Percentiles rank a stretch among this genome's conserved stretches.
Conservation (phyloP, 371 early-diverging fungal genomes). For the Capillidium heterosporum region DNA sequence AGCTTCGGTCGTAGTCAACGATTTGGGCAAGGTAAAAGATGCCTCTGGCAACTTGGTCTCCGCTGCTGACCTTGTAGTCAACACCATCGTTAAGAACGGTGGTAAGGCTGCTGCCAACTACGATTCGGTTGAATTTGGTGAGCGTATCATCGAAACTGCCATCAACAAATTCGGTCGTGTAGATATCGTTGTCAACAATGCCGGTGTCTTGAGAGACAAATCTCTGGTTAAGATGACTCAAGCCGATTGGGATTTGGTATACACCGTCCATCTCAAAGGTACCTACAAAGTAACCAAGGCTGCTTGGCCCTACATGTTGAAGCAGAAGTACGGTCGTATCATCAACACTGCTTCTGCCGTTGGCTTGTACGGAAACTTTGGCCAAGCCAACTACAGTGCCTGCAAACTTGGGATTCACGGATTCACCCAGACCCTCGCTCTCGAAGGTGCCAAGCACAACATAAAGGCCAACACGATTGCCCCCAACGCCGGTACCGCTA, state of each 20-base stretch:
- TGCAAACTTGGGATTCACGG: slow-evolving; percentile 87
- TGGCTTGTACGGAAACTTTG: slow-evolving; percentile 98
- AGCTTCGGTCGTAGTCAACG: slow-evolving; percentile 79
- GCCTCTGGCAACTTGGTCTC: slow-evolving; percentile 26
- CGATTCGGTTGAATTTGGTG: slow-evolving; percentile 91
- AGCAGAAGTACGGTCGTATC: slow-evolving; percentile 84
- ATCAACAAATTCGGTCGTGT: slow-evolving; percentile 87
- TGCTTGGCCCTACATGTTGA: slow-evolving; percentile 89
- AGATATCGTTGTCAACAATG: slow-evolving; percentile 93
- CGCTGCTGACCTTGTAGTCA: slow-evolving; percentile 92
- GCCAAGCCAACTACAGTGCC: slow-evolving; percentile 90
- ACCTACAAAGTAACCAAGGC: slow-evolving; percentile 90
- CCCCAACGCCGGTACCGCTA: slow-evolving; percentile 92
- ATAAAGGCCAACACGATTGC: slow-evolving; percentile 87
- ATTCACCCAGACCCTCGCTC: slow-evolving; percentile 76
- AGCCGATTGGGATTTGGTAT: slow-evolving; percentile 88
- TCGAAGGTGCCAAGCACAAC: slow-evolving; percentile 88
- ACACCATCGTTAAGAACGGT: slow-evolving; percentile 75
- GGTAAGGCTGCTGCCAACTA: slow-evolving; percentile 96
- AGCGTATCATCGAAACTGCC: slow-evolving; percentile 90
- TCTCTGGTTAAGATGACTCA: slow-evolving; percentile 91
- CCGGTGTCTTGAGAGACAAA: slow-evolving; percentile 92
- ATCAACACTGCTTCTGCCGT: slow-evolving; percentile 81
- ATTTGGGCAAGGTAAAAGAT: slow-evolving; percentile 45
- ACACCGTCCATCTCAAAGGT: slow-evolving; percentile 83